phyloP scores from a whole-genome alignment of 2,329 filamentous ascomycete species.

The Colletotrichum sp. region DNA sequence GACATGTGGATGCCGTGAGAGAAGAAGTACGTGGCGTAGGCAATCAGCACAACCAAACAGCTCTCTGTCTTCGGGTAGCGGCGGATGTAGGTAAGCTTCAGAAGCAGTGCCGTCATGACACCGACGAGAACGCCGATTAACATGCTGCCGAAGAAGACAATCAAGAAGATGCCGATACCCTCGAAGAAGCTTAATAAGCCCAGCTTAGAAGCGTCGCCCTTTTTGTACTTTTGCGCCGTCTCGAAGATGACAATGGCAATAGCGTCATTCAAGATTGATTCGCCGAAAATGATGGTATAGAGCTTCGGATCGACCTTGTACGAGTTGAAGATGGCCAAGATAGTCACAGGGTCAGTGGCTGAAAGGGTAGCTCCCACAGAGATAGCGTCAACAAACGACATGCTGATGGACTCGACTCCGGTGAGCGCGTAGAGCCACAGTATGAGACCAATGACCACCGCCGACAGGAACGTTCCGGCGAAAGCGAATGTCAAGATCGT shows the following conservation, averaged over 20 bases:
- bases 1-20: slow-evolving; percentile 96
- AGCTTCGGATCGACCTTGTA: slow-evolving; percentile 99
- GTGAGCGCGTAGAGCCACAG: slow-evolving; percentile 89
- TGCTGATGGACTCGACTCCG: slow-evolving; percentile 82
- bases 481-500: slow-evolving; percentile 98
- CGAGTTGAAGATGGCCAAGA: slow-evolving; percentile 97
- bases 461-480: slow-evolving; percentile 95
- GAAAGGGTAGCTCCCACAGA: slow-evolving; percentile 96
- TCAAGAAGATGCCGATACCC: slow-evolving; percentile 91
- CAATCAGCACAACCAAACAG: slow-evolving; percentile 89
- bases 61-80: slow-evolving; percentile 96
- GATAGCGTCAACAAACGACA: slow-evolving; percentile 94
- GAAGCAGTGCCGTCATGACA: slow-evolving; percentile 81
- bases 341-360: slow-evolving; percentile 96
- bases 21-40: slow-evolving; percentile 97
- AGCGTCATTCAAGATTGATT: slow-evolving; percentile 97
- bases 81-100: slow-evolving; percentile 95
- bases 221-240: slow-evolving; percentile 91
- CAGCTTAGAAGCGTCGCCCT: slow-evolving; percentile 72
- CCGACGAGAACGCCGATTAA: slow-evolving; percentile 88
- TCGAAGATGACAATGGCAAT: slow-evolving; percentile 99
- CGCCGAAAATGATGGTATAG: slow-evolving; percentile 98
- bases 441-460: slow-evolving; percentile 89
- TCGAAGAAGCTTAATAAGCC: slow-evolving; percentile 86
- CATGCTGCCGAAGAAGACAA: slow-evolving; percentile 94